Evolutionary conservation across 2,329 filamentous ascomycete species (phyloP).

Genomic region (Aspergillus ibericus): DNA sequence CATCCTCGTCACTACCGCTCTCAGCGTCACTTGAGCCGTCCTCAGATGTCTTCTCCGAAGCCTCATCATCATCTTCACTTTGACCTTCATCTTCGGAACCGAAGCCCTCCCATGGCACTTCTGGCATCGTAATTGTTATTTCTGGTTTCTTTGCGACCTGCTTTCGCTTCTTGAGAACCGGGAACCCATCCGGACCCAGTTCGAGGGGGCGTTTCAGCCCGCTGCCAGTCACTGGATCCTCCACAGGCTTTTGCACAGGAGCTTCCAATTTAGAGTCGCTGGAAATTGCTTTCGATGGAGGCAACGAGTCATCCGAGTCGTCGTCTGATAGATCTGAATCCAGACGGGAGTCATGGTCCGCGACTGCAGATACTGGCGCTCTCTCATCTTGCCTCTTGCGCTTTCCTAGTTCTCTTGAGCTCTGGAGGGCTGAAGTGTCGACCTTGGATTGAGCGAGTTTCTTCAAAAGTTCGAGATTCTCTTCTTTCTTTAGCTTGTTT

Average conservation of each 20-base stretch:
- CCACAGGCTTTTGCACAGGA: conserved; percentile 49
- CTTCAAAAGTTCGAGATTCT: conserved; percentile 79
- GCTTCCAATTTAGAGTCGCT: conserved; percentile 36
- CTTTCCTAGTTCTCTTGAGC: conserved; percentile 74
- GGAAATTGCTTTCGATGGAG: conserved; percentile 24
- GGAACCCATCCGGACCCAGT: conserved; percentile 73
- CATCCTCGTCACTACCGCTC: conserved; percentile 24
- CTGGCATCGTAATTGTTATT: conserved; percentile 29
- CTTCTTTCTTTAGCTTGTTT: conserved; percentile 90
- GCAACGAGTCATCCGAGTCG: conserved; percentile 37
- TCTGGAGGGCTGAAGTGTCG: conserved; percentile 78
- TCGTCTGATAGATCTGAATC: conserved; percentile 34
- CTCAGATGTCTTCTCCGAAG: conserved; percentile 20
- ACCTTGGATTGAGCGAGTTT: conserved; percentile 77
- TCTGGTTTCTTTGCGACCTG: conserved; percentile 56
- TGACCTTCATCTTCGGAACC: conserved; percentile 43
- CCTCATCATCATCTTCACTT: conserved; percentile 31
- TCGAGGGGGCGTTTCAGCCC: conserved; percentile 87
- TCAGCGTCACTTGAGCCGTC: conserved; percentile 31
- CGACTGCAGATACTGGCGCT: conserved; percentile 9
- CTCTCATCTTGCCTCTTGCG: conserved; percentile 60
- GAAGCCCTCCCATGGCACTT: conserved; percentile 50
- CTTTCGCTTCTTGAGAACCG: conserved; percentile 80
- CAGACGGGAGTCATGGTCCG: conserved; percentile 24
- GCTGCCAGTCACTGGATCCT: conserved; percentile 54